Percentiles rank a stretch among this genome's conserved stretches.
These are phyloP conservation scores for Penicillium ucsense DNA, from an alignment of 495 filamentous ascomycete species.

Conservation along the genomic window DNA sequence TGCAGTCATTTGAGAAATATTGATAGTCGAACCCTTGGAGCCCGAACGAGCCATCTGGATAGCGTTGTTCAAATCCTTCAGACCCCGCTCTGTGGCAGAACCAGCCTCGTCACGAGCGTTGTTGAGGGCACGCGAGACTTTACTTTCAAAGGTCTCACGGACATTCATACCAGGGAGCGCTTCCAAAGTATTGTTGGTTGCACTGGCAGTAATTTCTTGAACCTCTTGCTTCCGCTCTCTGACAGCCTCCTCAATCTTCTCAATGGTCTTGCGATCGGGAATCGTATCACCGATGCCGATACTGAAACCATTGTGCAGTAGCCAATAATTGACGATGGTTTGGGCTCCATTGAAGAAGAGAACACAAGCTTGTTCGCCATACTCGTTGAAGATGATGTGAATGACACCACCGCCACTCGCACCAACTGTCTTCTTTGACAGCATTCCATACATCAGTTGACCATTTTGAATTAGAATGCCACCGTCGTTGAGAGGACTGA, in stretches of 20 bases:
- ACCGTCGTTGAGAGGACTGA: constrained; percentile 63
- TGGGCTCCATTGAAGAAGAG: constrained; percentile 93
- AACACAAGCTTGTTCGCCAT: constrained; percentile 72
- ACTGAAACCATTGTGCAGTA: constrained; percentile 95
- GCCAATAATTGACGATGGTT: constrained; percentile 90
- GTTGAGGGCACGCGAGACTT: constrained; percentile 88
- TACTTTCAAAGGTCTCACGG: constrained; percentile 93
- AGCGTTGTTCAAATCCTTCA: constrained; percentile 93
- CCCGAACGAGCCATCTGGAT: constrained; percentile 92
- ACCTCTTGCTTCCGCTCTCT: constrained; percentile 72
- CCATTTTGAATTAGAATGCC: constrained; percentile 77
- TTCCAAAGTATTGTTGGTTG: constrained; percentile 79
- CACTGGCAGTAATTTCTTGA: constrained; percentile 55
- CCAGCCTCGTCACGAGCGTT: constrained; percentile 93
- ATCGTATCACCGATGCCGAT: constrained; percentile 99
- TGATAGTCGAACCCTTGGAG: constrained; percentile 96
- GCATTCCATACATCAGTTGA: constrained; percentile 79
- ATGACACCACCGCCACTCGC: constrained; percentile 79
- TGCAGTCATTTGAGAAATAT: constrained; percentile 98
- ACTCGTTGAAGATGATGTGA: constrained; percentile 94
- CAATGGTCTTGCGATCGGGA: constrained; percentile 72
- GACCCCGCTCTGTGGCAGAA: constrained; percentile 76
- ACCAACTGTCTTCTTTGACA: constrained; percentile 90
- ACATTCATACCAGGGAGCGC: constrained; percentile 93
- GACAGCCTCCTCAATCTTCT: constrained; percentile 72